These are phyloP conservation scores for Sophora flavescens DNA, from an alignment of 306 rosid genomes.

Conservation along the genomic window DNA sequence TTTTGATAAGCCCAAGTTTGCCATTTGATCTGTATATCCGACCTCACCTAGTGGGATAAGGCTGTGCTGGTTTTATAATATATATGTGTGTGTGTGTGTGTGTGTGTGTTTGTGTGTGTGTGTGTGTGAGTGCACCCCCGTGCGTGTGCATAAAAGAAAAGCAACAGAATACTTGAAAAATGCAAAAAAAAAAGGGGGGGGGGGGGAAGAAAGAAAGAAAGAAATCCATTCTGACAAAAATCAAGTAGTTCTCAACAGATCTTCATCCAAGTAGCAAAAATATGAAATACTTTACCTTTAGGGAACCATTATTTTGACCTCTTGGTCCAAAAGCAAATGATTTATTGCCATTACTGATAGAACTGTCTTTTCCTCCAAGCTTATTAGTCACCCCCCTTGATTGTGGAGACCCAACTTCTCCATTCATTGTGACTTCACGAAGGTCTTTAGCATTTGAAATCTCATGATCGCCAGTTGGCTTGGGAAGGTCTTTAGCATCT, in stretches of 20 bases:
- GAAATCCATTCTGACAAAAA: neutral
- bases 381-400: constrained; percentile 56
- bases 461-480: constrained; percentile 56
- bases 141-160: neutral
- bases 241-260: constrained; percentile 23
- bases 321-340: constrained; percentile 78
- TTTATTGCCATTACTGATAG: constrained; percentile 56
- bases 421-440: constrained; percentile 66
- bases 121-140: too few relatives aligned
- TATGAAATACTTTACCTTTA: constrained; percentile 60
- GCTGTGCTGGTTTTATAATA: neutral
- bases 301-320: constrained; percentile 70
- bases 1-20: constrained; percentile 15
- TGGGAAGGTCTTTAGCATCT: constrained; percentile 54
- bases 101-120: neutral
- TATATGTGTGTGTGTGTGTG: neutral
- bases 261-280: constrained; percentile 40
- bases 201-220: too few relatives aligned
- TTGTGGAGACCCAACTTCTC: constrained; percentile 69
- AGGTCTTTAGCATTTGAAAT: constrained; percentile 51
- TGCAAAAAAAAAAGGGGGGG: neutral
- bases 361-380: constrained; percentile 69
- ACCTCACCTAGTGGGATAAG: constrained; percentile 12
- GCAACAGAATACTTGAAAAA: constrained; percentile 26
- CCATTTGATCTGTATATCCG: constrained; percentile 1